Conservation (phyloP, 2,329 filamentous ascomycete genomes). For the Colletotrichum karsti region DNA sequence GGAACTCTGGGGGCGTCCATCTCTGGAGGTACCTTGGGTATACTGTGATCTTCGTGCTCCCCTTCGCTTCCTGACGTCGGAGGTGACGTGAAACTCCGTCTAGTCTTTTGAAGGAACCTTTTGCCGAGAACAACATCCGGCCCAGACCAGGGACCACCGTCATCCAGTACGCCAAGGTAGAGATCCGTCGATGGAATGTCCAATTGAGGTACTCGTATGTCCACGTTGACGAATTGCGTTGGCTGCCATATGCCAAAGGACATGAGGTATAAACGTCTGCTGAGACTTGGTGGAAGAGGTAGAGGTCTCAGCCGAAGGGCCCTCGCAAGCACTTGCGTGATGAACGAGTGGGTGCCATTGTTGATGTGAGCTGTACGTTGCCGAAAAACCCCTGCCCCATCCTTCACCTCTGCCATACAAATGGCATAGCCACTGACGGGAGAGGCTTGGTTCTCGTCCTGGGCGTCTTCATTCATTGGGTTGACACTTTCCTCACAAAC, state of each 20-base stretch:
- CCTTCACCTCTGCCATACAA: not conserved
- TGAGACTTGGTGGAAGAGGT: not conserved
- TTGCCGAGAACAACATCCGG: not conserved
- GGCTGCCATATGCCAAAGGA: not conserved
- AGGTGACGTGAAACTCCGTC: not conserved
- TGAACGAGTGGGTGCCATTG: not conserved
- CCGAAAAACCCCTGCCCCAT: not conserved
- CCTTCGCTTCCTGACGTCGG: too few species aligned
- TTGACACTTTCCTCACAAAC: not conserved
- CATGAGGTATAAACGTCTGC: not conserved
- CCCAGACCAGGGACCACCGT: not conserved
- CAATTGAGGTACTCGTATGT: not conserved
- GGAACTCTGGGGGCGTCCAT: not conserved
- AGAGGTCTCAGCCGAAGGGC: not conserved
- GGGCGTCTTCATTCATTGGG: not conserved
- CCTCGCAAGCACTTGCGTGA: not conserved
- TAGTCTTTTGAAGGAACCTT: not conserved
- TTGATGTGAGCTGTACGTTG: not conserved
- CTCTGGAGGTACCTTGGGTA: too few species aligned
- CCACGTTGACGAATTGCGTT: not conserved
- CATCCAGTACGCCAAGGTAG: not conserved
- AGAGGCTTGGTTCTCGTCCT: not conserved
- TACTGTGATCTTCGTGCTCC: too few species aligned
- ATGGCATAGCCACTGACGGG: not conserved
- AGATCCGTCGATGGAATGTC: not conserved